These are phyloP conservation scores for Hibiscus tridactylites DNA, from an alignment of 345 rosid genomes.

Conservation along the genomic window DNA sequence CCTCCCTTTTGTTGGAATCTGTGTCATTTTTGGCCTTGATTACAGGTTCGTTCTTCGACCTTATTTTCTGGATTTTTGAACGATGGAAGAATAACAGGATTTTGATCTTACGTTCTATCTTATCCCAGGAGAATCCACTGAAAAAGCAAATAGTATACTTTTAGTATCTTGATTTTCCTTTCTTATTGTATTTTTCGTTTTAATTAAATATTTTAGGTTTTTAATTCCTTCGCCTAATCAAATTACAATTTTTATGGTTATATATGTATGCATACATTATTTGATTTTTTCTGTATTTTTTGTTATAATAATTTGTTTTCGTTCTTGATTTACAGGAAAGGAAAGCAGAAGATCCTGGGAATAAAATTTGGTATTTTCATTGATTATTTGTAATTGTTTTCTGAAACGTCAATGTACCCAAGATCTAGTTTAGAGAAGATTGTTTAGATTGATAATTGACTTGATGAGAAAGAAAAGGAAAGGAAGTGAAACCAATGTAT, in stretches of 20 bases:
- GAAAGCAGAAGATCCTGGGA: background rate
- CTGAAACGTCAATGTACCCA: background rate
- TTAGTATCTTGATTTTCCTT: background rate
- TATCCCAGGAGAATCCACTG: background rate
- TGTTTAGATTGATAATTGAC: conserved; percentile 14
- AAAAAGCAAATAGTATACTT: background rate
- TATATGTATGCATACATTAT: background rate
- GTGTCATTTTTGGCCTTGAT: background rate
- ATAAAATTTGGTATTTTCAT: background rate
- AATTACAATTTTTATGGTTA: background rate
- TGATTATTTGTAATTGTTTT: background rate
- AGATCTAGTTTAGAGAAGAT: background rate
- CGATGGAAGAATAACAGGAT: background rate
- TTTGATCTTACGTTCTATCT: background rate
- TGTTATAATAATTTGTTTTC: background rate
- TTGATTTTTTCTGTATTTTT: background rate
- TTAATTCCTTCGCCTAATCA: background rate
- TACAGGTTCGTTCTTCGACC: conserved; percentile 1
- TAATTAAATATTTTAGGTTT: background rate
- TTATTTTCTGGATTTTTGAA: background rate
- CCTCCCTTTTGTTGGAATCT: no score
- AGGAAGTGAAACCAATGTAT: conserved; percentile 60
- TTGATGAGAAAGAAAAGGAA: conserved; percentile 96
- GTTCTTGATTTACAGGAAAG: background rate
- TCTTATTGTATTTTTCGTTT: background rate